A percentile compares a stretch with the other conserved stretches of the same genome.
phyloP scores from a whole-genome alignment of 2,329 filamentous ascomycete species.

The Verruconis gallopava region DNA sequence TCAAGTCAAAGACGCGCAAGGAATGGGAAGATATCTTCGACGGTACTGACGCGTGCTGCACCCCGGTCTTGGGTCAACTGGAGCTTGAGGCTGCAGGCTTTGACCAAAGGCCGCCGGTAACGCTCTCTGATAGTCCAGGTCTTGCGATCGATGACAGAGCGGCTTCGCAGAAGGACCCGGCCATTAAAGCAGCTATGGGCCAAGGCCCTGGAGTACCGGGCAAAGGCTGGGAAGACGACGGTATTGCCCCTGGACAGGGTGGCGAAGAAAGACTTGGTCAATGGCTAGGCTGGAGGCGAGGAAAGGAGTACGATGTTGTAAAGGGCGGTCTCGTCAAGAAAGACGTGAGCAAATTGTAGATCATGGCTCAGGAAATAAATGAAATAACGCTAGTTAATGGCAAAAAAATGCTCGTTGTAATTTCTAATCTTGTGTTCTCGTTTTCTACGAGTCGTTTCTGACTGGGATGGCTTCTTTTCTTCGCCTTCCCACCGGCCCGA shows the following conservation, averaged over 20 bases:
- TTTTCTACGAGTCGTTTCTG: neutral
- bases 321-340: slow-evolving; percentile 48
- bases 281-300: slow-evolving; percentile 70
- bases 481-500: neutral
- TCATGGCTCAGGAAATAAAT: neutral
- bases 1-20: slow-evolving; percentile 54
- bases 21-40: slow-evolving; percentile 86
- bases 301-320: slow-evolving; percentile 54
- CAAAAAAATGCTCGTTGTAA: neutral
- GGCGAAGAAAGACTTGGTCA: slow-evolving; percentile 54
- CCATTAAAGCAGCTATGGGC: slow-evolving; percentile 31
- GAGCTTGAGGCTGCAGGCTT: slow-evolving; percentile 55
- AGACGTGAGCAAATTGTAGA: slow-evolving; percentile 13
- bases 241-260: slow-evolving; percentile 53
- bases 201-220: slow-evolving; percentile 55
- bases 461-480: too few species aligned
- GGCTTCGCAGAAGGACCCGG: slow-evolving; percentile 22
- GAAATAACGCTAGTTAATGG: neutral
- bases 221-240: slow-evolving; percentile 49
- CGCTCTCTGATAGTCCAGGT: slow-evolving; percentile 56
- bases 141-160: slow-evolving; percentile 43
- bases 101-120: slow-evolving; percentile 59
- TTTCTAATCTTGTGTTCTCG: neutral
- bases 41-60: slow-evolving; percentile 81
- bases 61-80: slow-evolving; percentile 65